These are phyloP conservation scores for Mycosphaerelloides madeirae DNA, from an alignment of 2,329 filamentous ascomycete species.

Conservation along the genomic window DNA sequence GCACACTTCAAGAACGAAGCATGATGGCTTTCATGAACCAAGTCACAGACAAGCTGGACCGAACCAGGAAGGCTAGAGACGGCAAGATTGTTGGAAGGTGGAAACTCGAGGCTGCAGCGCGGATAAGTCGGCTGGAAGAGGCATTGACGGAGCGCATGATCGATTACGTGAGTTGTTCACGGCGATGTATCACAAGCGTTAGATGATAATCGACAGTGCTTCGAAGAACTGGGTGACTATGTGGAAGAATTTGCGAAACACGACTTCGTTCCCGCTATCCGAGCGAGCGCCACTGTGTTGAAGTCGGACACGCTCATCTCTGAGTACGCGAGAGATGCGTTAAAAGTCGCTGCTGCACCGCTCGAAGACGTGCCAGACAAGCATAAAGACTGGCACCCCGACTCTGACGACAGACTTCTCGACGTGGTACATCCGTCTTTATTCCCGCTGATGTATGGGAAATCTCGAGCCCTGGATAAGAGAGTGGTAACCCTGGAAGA, in stretches of 20 bases:
- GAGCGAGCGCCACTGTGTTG: slow-evolving; percentile 42
- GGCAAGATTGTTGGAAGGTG: slow-evolving; percentile 26
- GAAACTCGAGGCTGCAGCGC: slow-evolving; percentile 19
- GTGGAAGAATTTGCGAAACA: slow-evolving; percentile 42
- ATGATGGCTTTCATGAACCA: slow-evolving; percentile 30
- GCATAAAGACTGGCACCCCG: slow-evolving; percentile 56
- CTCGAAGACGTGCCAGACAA: slow-evolving; percentile 45
- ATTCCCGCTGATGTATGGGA: slow-evolving; percentile 55
- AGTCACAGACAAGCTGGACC: slow-evolving; percentile 31
- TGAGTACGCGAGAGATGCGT: slow-evolving; percentile 33
- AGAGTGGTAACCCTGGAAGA: slow-evolving; percentile 28
- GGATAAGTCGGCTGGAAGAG: slow-evolving; percentile 7
- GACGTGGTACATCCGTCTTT: slow-evolving; percentile 62
- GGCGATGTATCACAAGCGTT: not conserved
- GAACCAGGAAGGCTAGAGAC: slow-evolving; percentile 27
- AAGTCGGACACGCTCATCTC: slow-evolving; percentile 52
- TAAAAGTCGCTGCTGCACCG: slow-evolving; percentile 42
- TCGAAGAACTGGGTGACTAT: slow-evolving; percentile 43
- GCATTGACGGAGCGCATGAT: slow-evolving; percentile 21
- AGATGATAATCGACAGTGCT: slow-evolving; percentile 5
- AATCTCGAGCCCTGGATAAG: slow-evolving; percentile 39
- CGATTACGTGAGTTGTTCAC: slow-evolving; percentile 19
- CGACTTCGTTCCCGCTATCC: slow-evolving; percentile 43
- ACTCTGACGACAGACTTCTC: slow-evolving; percentile 53
- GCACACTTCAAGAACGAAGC: slow-evolving; percentile 22